These are phyloP conservation scores for Aspergillus alliaceus DNA, from an alignment of 2,329 filamentous ascomycete species.

Conservation along the genomic window DNA sequence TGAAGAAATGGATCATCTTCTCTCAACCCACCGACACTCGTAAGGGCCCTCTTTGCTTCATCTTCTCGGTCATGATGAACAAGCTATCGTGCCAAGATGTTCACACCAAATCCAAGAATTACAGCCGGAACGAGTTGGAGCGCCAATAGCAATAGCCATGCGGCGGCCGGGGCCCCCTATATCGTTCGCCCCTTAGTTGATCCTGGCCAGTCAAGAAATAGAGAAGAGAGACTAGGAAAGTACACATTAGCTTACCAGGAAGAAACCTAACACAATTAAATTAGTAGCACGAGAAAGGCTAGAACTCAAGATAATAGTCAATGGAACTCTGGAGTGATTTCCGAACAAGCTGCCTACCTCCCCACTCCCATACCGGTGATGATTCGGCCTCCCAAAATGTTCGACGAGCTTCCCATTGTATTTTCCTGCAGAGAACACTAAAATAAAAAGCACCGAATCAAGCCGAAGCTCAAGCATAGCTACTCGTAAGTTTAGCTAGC, in stretches of 20 bases:
- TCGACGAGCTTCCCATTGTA: constrained; percentile 53
- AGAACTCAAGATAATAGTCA: too few species aligned
- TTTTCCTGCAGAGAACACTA: constrained; percentile 68
- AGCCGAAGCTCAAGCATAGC: constrained; percentile 74
- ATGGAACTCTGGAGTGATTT: too few species aligned
- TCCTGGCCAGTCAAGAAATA: constrained; percentile 13
- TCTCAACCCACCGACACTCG: constrained; percentile 62
- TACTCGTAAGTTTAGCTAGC: constrained; percentile 28
- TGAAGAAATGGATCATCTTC: constrained; percentile 67
- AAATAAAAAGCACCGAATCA: constrained; percentile 73
- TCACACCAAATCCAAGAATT: constrained; percentile 69
- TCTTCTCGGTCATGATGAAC: constrained; percentile 68
- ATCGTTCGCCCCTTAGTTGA: constrained; percentile 53
- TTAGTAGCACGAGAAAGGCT: too few species aligned
- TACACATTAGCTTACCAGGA: constrained; percentile 36
- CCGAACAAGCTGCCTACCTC: constrained; percentile 31
- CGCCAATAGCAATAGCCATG: constrained; percentile 49
- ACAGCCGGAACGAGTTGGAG: constrained; percentile 63
- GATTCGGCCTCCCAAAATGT: constrained; percentile 70
- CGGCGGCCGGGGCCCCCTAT: constrained; percentile 61
- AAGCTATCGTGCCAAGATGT: constrained; percentile 79
- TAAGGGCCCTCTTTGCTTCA: constrained; percentile 65
- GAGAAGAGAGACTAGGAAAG: not conserved
- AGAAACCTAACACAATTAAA: constrained; percentile 30
- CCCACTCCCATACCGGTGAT: constrained; percentile 59